phyloP scores from a whole-genome alignment of 1,139 yeast species.

The Saccharomyces hybrid region DNA sequence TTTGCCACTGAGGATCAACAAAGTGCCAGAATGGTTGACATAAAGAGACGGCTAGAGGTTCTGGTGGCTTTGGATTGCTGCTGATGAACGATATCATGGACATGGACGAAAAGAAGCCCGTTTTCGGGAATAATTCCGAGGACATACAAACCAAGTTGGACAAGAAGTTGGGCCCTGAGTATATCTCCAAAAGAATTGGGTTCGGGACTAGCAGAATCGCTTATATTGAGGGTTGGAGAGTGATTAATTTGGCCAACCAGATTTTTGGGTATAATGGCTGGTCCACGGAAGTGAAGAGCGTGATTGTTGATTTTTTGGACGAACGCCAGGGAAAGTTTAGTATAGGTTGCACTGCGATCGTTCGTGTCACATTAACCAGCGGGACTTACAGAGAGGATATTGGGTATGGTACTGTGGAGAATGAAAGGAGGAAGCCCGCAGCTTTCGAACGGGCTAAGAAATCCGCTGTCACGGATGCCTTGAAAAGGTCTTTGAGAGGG shows the following conservation, averaged over 20 bases:
- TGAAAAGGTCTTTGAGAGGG: slow-evolving; percentile 67
- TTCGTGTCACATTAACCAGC: slow-evolving; percentile 61
- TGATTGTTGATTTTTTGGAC: slow-evolving; percentile 67
- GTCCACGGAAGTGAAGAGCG: slow-evolving; percentile 59
- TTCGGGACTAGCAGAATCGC: slow-evolving; percentile 64
- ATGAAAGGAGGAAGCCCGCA: slow-evolving; percentile 59
- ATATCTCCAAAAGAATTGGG: slow-evolving; percentile 72
- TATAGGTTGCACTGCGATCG: slow-evolving; percentile 63
- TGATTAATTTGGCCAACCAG: slow-evolving; percentile 67
- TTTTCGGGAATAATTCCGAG: slow-evolving; percentile 15
- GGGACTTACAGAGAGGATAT: slow-evolving; percentile 77
- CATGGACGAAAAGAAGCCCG: slow-evolving; percentile 24
- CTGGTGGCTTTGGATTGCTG: not conserved
- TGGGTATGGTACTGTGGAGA: slow-evolving; percentile 73
- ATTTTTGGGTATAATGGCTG: slow-evolving; percentile 79
- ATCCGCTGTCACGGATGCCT: slow-evolving; percentile 75
- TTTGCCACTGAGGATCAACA: slow-evolving; percentile 1
- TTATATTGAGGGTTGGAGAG: slow-evolving; percentile 77
- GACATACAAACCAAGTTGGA: slow-evolving; percentile 40
- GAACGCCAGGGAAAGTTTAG: slow-evolving; percentile 47
- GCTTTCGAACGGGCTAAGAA: slow-evolving; percentile 78
- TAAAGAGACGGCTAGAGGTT: not conserved
- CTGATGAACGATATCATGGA: slow-evolving; percentile 2
- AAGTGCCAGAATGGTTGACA: not conserved
- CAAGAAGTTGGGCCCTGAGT: slow-evolving; percentile 81